Conservation (phyloP, 306 rosid species). For the Lathyrus sativus region DNA sequence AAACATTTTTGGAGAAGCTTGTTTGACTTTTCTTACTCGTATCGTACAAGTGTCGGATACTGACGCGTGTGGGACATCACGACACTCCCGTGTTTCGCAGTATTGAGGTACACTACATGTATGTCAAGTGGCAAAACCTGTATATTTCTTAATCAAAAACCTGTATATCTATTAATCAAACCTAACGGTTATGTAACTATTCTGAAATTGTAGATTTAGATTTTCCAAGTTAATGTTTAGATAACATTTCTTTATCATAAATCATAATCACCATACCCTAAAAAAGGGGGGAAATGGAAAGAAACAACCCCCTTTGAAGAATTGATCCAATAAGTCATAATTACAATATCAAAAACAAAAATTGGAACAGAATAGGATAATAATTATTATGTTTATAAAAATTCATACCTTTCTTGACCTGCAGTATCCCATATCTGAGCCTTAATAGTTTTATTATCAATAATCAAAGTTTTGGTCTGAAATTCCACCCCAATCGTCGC, state of each 20-base stretch:
- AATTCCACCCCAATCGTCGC: constrained; percentile 96
- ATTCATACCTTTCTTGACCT: constrained; percentile 82
- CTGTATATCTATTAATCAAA: background rate
- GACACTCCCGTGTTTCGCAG: too few relatives aligned
- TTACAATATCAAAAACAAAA: background rate
- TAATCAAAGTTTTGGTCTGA: constrained; percentile 82
- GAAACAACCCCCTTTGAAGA: background rate
- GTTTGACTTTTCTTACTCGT: too few relatives aligned
- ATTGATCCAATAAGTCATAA: constrained; percentile 19
- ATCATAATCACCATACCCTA: background rate
- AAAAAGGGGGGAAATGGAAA: background rate
- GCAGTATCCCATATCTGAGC: constrained; percentile 98
- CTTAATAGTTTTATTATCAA: constrained; percentile 78
- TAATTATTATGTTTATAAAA: too few relatives aligned
- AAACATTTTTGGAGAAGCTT: too few relatives aligned
- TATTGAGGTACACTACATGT: too few relatives aligned
- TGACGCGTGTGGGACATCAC: too few relatives aligned
- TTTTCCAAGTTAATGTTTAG: too few relatives aligned
- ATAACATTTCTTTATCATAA: background rate
- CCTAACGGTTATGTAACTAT: background rate
- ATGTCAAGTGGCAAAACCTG: too few relatives aligned
- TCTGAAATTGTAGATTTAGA: background rate
- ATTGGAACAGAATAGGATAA: background rate
- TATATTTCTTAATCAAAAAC: background rate
- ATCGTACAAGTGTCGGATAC: too few relatives aligned